These are phyloP conservation scores for Penicillium sp. DNA, from an alignment of 2,329 filamentous ascomycete genomes.

Conservation along the genomic window DNA sequence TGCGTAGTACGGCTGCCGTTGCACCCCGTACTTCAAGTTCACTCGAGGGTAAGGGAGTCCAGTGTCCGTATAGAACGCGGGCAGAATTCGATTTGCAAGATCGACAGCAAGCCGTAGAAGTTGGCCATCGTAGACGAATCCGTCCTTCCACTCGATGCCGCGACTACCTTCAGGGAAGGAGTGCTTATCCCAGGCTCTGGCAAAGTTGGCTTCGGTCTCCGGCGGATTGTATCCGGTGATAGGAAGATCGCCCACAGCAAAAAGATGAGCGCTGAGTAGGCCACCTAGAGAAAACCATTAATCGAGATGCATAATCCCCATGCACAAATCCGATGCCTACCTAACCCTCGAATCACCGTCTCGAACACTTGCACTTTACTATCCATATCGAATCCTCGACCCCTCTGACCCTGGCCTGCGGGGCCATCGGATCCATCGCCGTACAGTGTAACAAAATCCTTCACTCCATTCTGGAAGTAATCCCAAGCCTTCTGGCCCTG, in stretches of 20 bases:
- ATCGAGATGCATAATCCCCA: too few species aligned
- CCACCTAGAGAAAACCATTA: too few species aligned
- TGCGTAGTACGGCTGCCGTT: constrained; percentile 80
- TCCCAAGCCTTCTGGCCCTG: constrained; percentile 55
- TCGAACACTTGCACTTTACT: constrained; percentile 99
- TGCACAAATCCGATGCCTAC: constrained; percentile 25
- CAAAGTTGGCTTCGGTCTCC: constrained; percentile 30
- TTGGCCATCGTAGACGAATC: constrained; percentile 79
- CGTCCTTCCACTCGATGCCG: constrained; percentile 62
- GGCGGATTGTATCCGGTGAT: constrained; percentile 65
- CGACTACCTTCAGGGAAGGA: constrained; percentile 15
- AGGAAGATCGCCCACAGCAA: constrained; percentile 81
- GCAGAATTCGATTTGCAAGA: constrained; percentile 71
- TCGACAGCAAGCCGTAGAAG: constrained; percentile 78
- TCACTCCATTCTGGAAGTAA: constrained; percentile 73
- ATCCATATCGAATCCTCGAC: constrained; percentile 75
- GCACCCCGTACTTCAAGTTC: constrained; percentile 80
- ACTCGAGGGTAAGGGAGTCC: constrained; percentile 91
- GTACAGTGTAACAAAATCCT: constrained; percentile 68
- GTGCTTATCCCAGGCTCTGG: constrained; percentile 36
- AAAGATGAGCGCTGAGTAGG: constrained; percentile 82
- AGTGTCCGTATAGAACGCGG: constrained; percentile 83
- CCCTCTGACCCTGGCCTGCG: constrained; percentile 61
- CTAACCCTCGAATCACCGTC: constrained; percentile 77
- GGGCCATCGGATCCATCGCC: constrained; percentile 68